These are phyloP conservation scores for Puccinia horiana DNA, from an alignment of 1,284 basidiomycete genomes.

Conservation along the genomic window DNA sequence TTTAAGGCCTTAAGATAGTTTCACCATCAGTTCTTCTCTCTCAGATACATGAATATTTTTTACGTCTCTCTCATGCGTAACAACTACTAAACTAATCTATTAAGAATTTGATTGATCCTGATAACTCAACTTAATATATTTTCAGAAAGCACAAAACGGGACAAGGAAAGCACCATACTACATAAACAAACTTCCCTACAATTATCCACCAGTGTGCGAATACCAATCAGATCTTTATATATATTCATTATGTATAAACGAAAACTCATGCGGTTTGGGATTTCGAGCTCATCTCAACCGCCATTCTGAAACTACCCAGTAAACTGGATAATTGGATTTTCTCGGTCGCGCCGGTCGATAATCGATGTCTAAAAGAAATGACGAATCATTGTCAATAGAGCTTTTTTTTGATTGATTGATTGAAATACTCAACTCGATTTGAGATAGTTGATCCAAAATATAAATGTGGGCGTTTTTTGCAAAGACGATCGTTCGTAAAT, in stretches of 20 bases:
- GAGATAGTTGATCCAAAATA: constrained; percentile 83
- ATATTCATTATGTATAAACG: constrained; percentile 7
- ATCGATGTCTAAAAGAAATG: constrained; percentile 71
- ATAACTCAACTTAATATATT: too few relatives aligned
- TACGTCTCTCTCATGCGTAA: too few relatives aligned
- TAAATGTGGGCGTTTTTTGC: constrained; percentile 83
- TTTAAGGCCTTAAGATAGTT: too few relatives aligned
- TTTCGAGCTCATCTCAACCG: constrained; percentile 68
- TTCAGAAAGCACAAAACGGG: too few relatives aligned
- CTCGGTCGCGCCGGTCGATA: constrained; percentile 89
- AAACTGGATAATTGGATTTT: constrained; percentile 91
- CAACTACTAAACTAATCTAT: too few relatives aligned
- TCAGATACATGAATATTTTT: too few relatives aligned
- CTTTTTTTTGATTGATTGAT: background rate
- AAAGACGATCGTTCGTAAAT: constrained; percentile 80
- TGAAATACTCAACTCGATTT: constrained; percentile 69
- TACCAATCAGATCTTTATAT: constrained; percentile 18
- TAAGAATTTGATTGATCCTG: too few relatives aligned
- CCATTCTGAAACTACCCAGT: constrained; percentile 88
- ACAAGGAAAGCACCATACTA: too few relatives aligned
- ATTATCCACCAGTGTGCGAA: background rate
- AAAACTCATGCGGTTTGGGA: background rate
- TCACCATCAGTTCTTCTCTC: too few relatives aligned
- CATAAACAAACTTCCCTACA: background rate
- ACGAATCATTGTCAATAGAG: background rate